These are phyloP conservation scores for Alternaria infectoria DNA, from an alignment of 2,329 filamentous ascomycete genomes.

Conservation along the genomic window DNA sequence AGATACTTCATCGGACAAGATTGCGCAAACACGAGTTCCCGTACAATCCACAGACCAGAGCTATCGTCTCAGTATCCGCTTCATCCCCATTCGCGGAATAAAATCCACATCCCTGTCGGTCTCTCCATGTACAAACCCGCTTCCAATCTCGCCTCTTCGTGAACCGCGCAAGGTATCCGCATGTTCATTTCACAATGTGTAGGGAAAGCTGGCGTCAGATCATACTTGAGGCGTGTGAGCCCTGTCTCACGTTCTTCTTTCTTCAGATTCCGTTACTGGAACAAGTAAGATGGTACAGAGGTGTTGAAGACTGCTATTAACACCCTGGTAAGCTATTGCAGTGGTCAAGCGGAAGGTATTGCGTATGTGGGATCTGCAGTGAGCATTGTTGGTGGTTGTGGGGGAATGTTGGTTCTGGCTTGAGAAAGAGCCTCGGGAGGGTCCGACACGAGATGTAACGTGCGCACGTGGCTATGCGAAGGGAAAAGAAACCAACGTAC, in stretches of 20 bases:
- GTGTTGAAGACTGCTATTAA: slow-evolving; percentile 30
- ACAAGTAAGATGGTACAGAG: slow-evolving; percentile 7
- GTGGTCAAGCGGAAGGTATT: not conserved
- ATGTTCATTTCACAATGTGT: not conserved
- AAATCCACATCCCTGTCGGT: not conserved
- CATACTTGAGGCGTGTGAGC: slow-evolving; percentile 8
- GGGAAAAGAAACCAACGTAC: not conserved
- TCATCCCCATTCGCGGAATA: slow-evolving; percentile 15
- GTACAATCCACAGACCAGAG: not conserved
- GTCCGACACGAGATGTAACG: not conserved
- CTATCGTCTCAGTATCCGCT: not conserved
- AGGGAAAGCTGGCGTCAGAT: slow-evolving; percentile 11
- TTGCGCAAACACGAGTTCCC: not conserved
- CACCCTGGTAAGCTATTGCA: slow-evolving; percentile 27
- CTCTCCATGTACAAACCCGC: not conserved
- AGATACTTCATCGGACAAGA: not conserved
- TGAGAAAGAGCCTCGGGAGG: not conserved
- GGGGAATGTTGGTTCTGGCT: not conserved
- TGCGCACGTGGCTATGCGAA: not conserved
- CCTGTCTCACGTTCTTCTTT: slow-evolving; percentile 12
- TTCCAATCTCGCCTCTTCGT: slow-evolving; percentile 1
- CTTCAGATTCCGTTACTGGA: slow-evolving; percentile 13
- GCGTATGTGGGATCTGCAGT: slow-evolving; percentile 2
- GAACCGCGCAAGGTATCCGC: not conserved
- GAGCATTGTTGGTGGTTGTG: slow-evolving; percentile 9